A percentile compares a stretch with the other conserved stretches of the same genome.
Evolutionary conservation across 495 filamentous ascomycete genomes (phyloP).

Genomic region (Hypomontagnella submonticulosa): DNA sequence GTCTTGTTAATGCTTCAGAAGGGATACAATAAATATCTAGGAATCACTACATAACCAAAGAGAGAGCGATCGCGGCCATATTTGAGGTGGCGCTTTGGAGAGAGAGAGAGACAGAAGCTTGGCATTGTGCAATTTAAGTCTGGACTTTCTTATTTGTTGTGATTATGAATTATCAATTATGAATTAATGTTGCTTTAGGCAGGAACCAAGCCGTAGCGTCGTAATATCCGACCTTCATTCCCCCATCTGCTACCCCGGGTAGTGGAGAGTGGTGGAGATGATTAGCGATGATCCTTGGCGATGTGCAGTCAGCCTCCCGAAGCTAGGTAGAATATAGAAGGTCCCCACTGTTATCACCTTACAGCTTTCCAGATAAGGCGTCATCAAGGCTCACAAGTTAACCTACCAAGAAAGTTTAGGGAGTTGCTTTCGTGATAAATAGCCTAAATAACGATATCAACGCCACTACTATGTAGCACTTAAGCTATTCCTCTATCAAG

Average conservation of each 20-base stretch:
- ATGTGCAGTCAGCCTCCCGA: slow-evolving; percentile 20
- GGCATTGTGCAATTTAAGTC: slow-evolving; percentile 36
- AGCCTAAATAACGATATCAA: too few relatives aligned
- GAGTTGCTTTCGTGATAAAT: too few relatives aligned
- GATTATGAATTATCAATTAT: too few relatives aligned
- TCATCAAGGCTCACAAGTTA: too few relatives aligned
- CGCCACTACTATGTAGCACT: too few relatives aligned
- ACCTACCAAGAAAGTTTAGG: too few relatives aligned
- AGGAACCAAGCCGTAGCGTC: slow-evolving; percentile 35
- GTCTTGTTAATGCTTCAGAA: not conserved
- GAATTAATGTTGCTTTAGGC: slow-evolving; percentile 42
- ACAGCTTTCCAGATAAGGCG: too few relatives aligned
- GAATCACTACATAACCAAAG: slow-evolving; percentile 12
- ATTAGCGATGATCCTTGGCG: slow-evolving; percentile 33
- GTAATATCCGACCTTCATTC: slow-evolving; percentile 5
- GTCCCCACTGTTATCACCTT: slow-evolving; percentile 2
- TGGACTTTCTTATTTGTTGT: slow-evolving; percentile 25
- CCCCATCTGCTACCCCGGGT: slow-evolving; percentile 14
- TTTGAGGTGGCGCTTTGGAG: slow-evolving; percentile 16
- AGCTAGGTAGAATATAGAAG: slow-evolving; percentile 40
- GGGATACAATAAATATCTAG: slow-evolving; percentile 7
- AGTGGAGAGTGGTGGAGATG: slow-evolving; percentile 11
- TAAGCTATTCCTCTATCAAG: too few relatives aligned
- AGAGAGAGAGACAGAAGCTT: slow-evolving; percentile 10
- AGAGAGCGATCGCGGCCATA: slow-evolving; percentile 22